Evolutionary conservation across 2,329 filamentous ascomycete genomes (phyloP), one percentile per base, ranked within the genome.

Genomic region (Diaporthe capsici): DNA sequence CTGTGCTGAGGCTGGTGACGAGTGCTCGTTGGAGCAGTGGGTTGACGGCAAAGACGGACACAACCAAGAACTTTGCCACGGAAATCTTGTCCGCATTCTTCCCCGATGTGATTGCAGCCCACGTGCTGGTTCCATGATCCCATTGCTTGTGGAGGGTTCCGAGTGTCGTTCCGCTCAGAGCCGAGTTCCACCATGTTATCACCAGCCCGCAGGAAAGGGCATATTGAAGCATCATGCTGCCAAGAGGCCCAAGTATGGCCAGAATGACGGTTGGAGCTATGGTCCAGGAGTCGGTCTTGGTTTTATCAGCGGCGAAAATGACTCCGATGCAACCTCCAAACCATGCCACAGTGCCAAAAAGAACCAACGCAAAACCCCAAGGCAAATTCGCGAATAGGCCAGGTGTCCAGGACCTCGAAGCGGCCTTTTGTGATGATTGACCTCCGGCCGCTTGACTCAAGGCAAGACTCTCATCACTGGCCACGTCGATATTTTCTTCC

Each of bases 41-140:
- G n/a, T 53, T 53, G 49, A 53, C 49, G n/a, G 49, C 49, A 53
- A 53, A 53, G 22, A 53, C n/a, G 49, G 49, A 53, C n/a, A 53
- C 25, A 9, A 25, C 49, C 49, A 53, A 25, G 49, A 53, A 25
- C 10, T 28, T 53, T 53, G 49, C 49, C 22, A 53, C 9, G 49
- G 49, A 8, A 53, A 25, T 53, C 10, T 28, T 53, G 49, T 15
- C 49, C 49, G 13, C 25, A 5, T 13, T 13, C n/a, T 13, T 53
- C 9, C 49, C 49, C 2, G 49, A 53, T 25, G 49, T 53, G 12
- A 53, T 53, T 7, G 49, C 49, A 25, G 49, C 49, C 49, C 49
- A 53, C n/a, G n/a, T 13, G 49, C 49, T 53, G 49, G 49, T 53
- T 13, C 49, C 49, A 53, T 53, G 22, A 13, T 53, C 22, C 49